A percentile compares a stretch with the other conserved stretches of the same genome.
Evolutionary conservation across 345 rosid genomes (phyloP).

Genomic region (Xanthoceras sorbifolium): DNA sequence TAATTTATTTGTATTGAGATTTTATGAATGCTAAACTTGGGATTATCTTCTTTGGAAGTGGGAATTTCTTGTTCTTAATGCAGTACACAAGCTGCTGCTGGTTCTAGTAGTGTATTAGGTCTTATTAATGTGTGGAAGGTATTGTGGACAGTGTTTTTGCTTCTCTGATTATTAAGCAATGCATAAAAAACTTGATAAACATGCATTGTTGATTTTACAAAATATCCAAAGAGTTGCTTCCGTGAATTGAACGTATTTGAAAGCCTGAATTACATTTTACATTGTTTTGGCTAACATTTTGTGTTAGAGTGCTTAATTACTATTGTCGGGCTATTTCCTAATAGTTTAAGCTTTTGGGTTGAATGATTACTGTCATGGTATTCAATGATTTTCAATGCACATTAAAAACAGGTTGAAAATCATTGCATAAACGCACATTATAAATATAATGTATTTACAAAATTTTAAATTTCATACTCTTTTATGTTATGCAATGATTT

Average conservation of each 20-base stretch:
- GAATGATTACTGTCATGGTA: neutral
- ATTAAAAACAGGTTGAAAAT: too few species aligned
- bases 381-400: neutral
- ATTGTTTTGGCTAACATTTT: too few species aligned
- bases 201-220: neutral
- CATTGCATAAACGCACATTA: too few species aligned
- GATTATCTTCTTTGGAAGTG: neutral
- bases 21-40: neutral
- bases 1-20: neutral
- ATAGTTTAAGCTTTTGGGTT: neutral
- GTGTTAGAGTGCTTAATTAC: neutral
- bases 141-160: neutral
- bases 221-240: neutral
- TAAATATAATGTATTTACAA: too few species aligned
- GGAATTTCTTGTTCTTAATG: neutral
- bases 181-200: neutral
- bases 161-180: slow-evolving; percentile 1
- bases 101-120: neutral
- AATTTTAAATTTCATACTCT: too few species aligned
- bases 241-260: neutral
- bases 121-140: neutral
- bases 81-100: neutral
- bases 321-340: neutral
- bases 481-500: neutral
- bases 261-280: neutral